Percentiles rank a stretch among this genome's conserved stretches.
Conservation (phyloP, 2,329 filamentous ascomycete species). For the Ilyonectria destructans region DNA sequence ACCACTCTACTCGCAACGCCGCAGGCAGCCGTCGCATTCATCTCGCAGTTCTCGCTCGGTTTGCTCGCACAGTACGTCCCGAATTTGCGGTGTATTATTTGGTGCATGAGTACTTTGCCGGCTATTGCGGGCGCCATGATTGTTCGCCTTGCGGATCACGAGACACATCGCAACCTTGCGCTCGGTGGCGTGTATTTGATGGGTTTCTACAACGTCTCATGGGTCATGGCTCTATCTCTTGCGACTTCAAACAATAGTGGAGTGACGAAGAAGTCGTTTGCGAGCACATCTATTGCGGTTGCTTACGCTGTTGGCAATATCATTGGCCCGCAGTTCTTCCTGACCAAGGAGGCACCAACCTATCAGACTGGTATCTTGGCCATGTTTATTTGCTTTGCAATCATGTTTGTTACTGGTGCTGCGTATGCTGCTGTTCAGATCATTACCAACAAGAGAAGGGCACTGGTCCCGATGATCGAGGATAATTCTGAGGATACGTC, state of each 20-base stretch:
- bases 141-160: conserved; percentile 43
- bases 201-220: conserved; percentile 50
- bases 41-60: conserved; percentile 39
- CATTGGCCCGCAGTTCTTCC: conserved; percentile 52
- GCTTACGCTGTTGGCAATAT: conserved; percentile 47
- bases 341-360: conserved; percentile 45
- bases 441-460: conserved; percentile 43
- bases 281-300: fast-evolving
- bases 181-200: conserved; percentile 52
- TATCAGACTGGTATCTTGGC: conserved; percentile 49
- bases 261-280: background rate
- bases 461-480: conserved; percentile 17
- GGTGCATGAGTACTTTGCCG: conserved; percentile 43
- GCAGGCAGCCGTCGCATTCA: conserved; percentile 52
- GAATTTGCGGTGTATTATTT: conserved; percentile 51
- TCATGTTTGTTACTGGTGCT: conserved; percentile 42
- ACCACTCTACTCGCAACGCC: conserved; percentile 52
- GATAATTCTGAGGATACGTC: conserved; percentile 19
- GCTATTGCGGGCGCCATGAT: conserved; percentile 47
- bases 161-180: conserved; percentile 38
- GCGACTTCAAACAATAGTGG: background rate
- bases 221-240: background rate
- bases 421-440: conserved; percentile 41
- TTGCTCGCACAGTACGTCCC: conserved; percentile 47
- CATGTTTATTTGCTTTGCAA: conserved; percentile 47